A percentile compares a stretch with the other conserved stretches of the same genome.
Evolutionary conservation across 2,329 filamentous ascomycete species (phyloP).

Genomic region (Fusarium fracticaudum): DNA sequence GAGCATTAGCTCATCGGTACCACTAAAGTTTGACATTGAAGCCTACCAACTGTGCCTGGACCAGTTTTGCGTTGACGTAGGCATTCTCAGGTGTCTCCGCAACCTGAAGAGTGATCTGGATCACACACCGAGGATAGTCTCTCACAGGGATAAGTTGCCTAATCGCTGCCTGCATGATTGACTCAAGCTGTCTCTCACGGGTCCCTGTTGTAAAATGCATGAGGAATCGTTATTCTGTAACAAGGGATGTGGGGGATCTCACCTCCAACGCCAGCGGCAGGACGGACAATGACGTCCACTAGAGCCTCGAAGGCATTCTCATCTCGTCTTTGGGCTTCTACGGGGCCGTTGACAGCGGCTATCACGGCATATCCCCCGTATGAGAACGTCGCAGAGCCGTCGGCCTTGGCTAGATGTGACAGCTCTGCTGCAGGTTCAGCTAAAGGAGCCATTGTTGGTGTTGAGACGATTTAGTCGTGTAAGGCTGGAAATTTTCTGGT

Average conservation of each 20-base stretch:
- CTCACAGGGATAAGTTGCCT: conserved; percentile 79
- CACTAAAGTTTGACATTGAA: background rate
- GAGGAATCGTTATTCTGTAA: conserved; percentile 11
- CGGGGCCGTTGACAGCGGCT: conserved; percentile 88
- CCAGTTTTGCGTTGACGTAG: conserved; percentile 67
- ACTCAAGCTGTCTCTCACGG: conserved; percentile 84
- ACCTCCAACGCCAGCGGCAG: conserved; percentile 85
- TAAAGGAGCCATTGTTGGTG: conserved; percentile 55
- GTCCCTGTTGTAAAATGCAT: conserved; percentile 60
- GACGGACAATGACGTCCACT: conserved; percentile 89
- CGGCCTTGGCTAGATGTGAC: conserved; percentile 73
- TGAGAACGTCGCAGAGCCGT: conserved; percentile 83
- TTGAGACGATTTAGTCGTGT: conserved; percentile 2
- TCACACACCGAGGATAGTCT: conserved; percentile 78
- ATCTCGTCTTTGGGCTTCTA: conserved; percentile 89
- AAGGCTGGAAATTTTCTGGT: conserved; percentile 31
- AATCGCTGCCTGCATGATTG: conserved; percentile 75
- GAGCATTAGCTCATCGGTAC: conserved; percentile 22
- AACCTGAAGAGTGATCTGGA: conserved; percentile 85
- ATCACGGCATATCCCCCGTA: conserved; percentile 82
- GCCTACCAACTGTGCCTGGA: conserved; percentile 68
- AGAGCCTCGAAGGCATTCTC: conserved; percentile 91
- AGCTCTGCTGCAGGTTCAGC: conserved; percentile 62
- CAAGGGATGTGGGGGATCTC: conserved; percentile 41
- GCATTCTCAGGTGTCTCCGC: conserved; percentile 74